Evolutionary conservation across 768 basidiomycete genomes (phyloP).

Genomic region (Podaxis carcinomalis): DNA sequence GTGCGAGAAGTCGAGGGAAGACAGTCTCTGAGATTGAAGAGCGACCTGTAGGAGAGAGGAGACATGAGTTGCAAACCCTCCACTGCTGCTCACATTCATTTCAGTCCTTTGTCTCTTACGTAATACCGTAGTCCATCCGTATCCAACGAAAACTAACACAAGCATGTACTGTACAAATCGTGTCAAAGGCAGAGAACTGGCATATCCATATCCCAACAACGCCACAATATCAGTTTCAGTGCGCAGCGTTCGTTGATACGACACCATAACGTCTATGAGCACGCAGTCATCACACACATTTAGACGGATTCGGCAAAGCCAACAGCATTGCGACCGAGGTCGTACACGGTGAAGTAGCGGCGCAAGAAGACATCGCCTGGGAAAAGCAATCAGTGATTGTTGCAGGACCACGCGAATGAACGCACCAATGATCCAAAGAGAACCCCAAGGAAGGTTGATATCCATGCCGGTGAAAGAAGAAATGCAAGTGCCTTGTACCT

Average conservation of each 20-base stretch:
- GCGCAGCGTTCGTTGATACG: not conserved
- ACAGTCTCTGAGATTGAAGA: slow-evolving; percentile 6
- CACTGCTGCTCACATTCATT: too few relatives aligned
- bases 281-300: not conserved
- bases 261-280: not conserved
- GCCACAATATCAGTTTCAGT: not conserved
- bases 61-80: not conserved
- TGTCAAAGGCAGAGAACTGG: not conserved
- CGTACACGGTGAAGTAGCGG: slow-evolving; percentile 90
- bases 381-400: slow-evolving; percentile 3
- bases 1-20: slow-evolving; percentile 18
- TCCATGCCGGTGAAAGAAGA: slow-evolving; percentile 91
- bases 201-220: not conserved
- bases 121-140: not conserved
- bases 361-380: slow-evolving; percentile 88
- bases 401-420: slow-evolving; percentile 2
- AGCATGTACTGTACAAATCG: not conserved
- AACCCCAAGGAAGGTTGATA: slow-evolving; percentile 73
- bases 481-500: slow-evolving; percentile 90
- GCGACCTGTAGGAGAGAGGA: slow-evolving; percentile 3
- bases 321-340: slow-evolving; percentile 72
- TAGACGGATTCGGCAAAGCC: slow-evolving; percentile 62
- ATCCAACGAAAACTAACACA: not conserved
- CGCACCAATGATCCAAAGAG: slow-evolving; percentile 89
- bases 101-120: not conserved